These are phyloP conservation scores for Flaveria robusta DNA, from an alignment of 129 eudicot species.

Conservation along the genomic window DNA sequence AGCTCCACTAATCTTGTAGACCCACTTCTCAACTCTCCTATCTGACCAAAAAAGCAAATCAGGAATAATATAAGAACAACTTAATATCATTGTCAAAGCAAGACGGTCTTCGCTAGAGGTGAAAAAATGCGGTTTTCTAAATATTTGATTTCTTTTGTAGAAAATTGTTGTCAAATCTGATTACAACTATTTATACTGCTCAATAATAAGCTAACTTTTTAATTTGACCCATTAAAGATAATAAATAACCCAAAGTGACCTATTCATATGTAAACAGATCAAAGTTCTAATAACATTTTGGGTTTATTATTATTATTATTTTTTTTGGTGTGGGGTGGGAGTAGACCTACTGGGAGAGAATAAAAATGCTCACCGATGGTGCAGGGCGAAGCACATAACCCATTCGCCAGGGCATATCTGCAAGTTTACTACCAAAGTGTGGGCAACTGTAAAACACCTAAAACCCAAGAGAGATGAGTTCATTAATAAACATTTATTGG, in stretches of 20 bases:
- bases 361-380: constrained; percentile 64
- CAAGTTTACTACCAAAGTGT: constrained; percentile 97
- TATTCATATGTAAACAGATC: neutral
- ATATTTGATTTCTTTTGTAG: neutral
- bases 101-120: neutral
- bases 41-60: constrained; percentile 44
- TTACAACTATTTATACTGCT: neutral
- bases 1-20: constrained; percentile 83
- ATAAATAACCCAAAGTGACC: neutral
- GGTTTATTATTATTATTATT: too few species aligned
- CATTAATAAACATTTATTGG: neutral
- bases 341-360: neutral
- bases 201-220: too few species aligned
- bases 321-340: too few species aligned
- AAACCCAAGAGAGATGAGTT: constrained; percentile 14
- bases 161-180: neutral
- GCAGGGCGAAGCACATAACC: constrained; percentile 98
- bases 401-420: constrained; percentile 99
- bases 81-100: neutral
- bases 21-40: constrained; percentile 95
- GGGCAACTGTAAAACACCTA: constrained; percentile 99
- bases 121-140: neutral
- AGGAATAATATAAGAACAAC: neutral
- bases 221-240: neutral
- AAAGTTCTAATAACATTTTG: too few species aligned